Evolutionary conservation across 2,329 filamentous ascomycete genomes (phyloP).

Genomic region (Paecilomyces sp.): DNA sequence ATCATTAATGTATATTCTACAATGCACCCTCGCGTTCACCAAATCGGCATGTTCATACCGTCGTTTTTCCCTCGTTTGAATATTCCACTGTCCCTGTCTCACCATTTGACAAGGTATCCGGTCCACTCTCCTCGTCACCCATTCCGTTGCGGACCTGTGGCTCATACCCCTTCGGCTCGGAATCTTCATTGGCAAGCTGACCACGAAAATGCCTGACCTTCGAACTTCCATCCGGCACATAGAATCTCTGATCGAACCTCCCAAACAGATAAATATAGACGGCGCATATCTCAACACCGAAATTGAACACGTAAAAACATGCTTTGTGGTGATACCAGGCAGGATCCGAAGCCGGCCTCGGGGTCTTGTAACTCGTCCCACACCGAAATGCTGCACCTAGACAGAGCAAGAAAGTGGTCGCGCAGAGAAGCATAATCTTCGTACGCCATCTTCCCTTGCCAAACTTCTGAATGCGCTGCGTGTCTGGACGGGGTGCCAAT

Average conservation of each 20-base stretch:
- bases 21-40: neutral
- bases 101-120: neutral
- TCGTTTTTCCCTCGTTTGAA: neutral
- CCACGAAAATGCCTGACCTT: neutral
- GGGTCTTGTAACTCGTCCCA: conserved; percentile 49
- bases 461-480: conserved; percentile 49
- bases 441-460: conserved; percentile 59
- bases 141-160: neutral
- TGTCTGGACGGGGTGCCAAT: conserved; percentile 36
- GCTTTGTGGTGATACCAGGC: conserved; percentile 66
- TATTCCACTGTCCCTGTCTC: neutral
- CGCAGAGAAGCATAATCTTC: conserved; percentile 60
- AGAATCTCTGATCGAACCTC: conserved; percentile 69
- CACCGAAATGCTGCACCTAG: conserved; percentile 65
- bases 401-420: conserved; percentile 53
- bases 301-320: conserved; percentile 76
- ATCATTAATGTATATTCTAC: neutral
- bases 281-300: conserved; percentile 63
- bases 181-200: neutral
- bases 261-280: conserved; percentile 59
- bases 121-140: neutral
- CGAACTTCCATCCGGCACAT: conserved; percentile 61
- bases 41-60: neutral
- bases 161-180: neutral
- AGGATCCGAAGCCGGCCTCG: conserved; percentile 45